Evolutionary conservation across 768 basidiomycete species (phyloP).

Genomic region (Gloeophyllum trabeum): DNA sequence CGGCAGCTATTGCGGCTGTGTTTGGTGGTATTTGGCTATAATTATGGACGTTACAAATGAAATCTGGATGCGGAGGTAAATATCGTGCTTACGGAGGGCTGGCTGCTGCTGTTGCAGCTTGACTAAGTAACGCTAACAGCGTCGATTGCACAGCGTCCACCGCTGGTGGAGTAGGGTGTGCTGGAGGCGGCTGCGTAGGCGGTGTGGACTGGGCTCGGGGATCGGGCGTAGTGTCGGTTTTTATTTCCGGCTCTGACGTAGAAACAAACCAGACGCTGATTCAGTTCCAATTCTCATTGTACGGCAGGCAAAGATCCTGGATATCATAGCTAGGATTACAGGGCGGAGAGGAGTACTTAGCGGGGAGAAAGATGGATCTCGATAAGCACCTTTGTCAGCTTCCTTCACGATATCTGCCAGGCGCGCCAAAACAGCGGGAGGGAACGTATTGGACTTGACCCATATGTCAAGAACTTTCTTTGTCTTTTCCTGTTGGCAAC

Average conservation of each 20-base stretch:
- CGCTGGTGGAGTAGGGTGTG: conserved; percentile 10
- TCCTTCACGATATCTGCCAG: conserved; percentile 61
- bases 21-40: conserved; percentile 57
- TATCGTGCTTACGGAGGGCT: conserved; percentile 17
- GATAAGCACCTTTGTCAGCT: conserved; percentile 83
- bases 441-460: conserved; percentile 87
- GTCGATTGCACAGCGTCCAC: conserved; percentile 44
- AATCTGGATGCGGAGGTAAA: not conserved
- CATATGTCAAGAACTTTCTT: conserved; percentile 98
- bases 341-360: conserved; percentile 65
- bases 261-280: conserved; percentile 40
- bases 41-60: no score
- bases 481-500: conserved; percentile 99
- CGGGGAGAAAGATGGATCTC: conserved; percentile 50
- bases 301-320: conserved; percentile 27
- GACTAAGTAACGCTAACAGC: conserved; percentile 56
- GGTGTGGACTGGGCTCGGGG: conserved; percentile 9
- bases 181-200: conserved; percentile 20
- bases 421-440: conserved; percentile 59
- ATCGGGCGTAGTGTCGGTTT: conserved; percentile 18
- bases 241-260: conserved; percentile 38
- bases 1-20: conserved; percentile 20
- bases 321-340: conserved; percentile 57
- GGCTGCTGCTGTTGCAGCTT: conserved; percentile 44
- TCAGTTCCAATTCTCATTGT: conserved; percentile 59